Evolutionary conservation across 2,329 filamentous ascomycete species (phyloP), one percentile per base, ranked within the genome.

Genomic region (Penicillium sp.): DNA sequence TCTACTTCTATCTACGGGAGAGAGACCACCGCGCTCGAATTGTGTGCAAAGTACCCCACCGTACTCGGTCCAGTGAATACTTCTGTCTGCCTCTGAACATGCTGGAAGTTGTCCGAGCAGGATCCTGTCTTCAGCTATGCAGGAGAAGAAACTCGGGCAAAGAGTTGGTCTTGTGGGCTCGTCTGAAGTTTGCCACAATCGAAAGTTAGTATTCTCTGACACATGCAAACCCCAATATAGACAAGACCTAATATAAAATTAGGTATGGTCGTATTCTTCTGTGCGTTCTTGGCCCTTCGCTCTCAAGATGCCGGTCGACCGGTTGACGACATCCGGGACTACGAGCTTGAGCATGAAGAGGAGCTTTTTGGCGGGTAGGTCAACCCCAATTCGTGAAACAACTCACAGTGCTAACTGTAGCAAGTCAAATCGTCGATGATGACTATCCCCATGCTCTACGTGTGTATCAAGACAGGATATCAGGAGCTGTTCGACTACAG

Each of bases 251-350:
- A 49, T 13, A n/a, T 39, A 21, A 27, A 1, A 5, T 27, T n/a
- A 83, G 81, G 77, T 48, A 81, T 86, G 79, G 81, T 84, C 3
- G 66, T 84, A 1, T 85, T 86, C 69, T 84, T 82, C 66, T 81
- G 78, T 59, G 81, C 81, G 0, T 80, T 85, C 54, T 68, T 85
- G 10, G 83, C 83, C 0, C 79, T 87, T 71, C 84, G 85, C 59
- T 78, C 79, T 9, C 83, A 86, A 63, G 84, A 87, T 64, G 68
- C 71, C 19, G 72, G 70, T 22, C 70, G 66, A 29, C 76, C 71
- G 5, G 71, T 75, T 29, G 69, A 68, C 21, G 68, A 69, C 3
- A 74, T 81, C 14, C 76, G 80, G 46, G 80, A 84, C 55, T 77
- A 78, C 54, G 81, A 82, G 60, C 72, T 84, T n/a, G 71, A 71